Evolutionary conservation across 768 basidiomycete species (phyloP).

Genomic region (Lactarius quietus): DNA sequence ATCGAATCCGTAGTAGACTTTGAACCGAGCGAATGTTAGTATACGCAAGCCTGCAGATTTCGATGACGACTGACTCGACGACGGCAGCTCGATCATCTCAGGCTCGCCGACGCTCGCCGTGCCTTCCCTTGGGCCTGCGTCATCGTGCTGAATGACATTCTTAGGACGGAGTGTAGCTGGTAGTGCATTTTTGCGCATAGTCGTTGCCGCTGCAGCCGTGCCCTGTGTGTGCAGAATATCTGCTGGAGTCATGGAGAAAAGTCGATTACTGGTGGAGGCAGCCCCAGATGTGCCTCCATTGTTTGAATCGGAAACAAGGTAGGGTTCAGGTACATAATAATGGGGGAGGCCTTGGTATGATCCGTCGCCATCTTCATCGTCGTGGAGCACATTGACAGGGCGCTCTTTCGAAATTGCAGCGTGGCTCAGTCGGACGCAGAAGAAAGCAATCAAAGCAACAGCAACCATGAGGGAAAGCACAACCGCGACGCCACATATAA

Average conservation of each 20-base stretch:
- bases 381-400: conserved; percentile 63
- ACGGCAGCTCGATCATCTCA: conserved; percentile 81
- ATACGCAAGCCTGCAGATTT: conserved; percentile 80
- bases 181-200: conserved; percentile 41
- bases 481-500: conserved; percentile 55
- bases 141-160: conserved; percentile 82
- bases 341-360: conserved; percentile 55
- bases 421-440: conserved; percentile 46
- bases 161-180: conserved; percentile 48
- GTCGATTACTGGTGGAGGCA: conserved; percentile 29
- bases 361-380: conserved; percentile 47
- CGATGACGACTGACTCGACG: no score
- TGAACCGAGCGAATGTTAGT: conserved; percentile 32
- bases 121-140: conserved; percentile 50
- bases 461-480: conserved; percentile 48
- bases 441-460: conserved; percentile 41
- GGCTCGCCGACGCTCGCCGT: conserved; percentile 37
- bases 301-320: conserved; percentile 63
- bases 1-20: no score
- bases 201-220: conserved; percentile 31
- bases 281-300: conserved; percentile 39
- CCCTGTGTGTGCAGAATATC: conserved; percentile 25
- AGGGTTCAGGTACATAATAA: conserved; percentile 74
- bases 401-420: conserved; percentile 47
- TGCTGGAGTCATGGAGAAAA: conserved; percentile 17